Conservation (phyloP, 2,329 filamentous ascomycete genomes). For the Conoideocrella luteorostrata region DNA sequence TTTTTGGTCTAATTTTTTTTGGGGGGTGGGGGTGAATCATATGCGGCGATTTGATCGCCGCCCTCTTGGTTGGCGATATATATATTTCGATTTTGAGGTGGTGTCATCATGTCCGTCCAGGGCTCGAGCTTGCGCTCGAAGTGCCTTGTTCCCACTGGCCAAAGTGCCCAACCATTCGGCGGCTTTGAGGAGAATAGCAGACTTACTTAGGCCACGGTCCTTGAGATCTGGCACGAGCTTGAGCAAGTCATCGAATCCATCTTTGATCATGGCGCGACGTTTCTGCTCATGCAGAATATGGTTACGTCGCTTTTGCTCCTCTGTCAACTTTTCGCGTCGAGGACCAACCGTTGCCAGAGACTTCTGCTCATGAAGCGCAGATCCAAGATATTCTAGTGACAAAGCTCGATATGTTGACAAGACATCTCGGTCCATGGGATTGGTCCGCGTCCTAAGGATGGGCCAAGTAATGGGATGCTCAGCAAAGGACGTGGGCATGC, state of each 20-base stretch:
- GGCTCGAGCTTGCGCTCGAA: neutral
- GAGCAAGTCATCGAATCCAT: slow-evolving; percentile 2
- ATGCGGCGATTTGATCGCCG: neutral
- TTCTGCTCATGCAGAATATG: slow-evolving; percentile 8
- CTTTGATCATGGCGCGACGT: slow-evolving; percentile 6
- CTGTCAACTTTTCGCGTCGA: neutral
- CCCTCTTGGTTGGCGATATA: neutral
- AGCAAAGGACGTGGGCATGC: neutral
- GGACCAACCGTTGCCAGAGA: neutral
- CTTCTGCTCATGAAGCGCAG: neutral
- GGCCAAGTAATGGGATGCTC: neutral
- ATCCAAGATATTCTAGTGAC: neutral
- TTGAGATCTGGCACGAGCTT: neutral
- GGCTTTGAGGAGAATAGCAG: slow-evolving; percentile 2
- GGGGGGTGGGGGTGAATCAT: neutral
- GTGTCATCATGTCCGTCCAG: neutral
- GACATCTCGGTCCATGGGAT: neutral
- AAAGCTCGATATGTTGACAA: neutral
- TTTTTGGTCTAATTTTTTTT: too few species aligned
- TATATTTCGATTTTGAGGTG: too few species aligned
- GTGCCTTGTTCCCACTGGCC: neutral
- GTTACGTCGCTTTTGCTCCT: slow-evolving; percentile 4
- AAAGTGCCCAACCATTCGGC: slow-evolving; percentile 2
- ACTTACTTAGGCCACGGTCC: slow-evolving; percentile 4
- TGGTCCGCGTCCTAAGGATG: neutral